Conservation (phyloP, 2,329 filamentous ascomycete genomes). For the Neofusicoccum umdonicola region DNA sequence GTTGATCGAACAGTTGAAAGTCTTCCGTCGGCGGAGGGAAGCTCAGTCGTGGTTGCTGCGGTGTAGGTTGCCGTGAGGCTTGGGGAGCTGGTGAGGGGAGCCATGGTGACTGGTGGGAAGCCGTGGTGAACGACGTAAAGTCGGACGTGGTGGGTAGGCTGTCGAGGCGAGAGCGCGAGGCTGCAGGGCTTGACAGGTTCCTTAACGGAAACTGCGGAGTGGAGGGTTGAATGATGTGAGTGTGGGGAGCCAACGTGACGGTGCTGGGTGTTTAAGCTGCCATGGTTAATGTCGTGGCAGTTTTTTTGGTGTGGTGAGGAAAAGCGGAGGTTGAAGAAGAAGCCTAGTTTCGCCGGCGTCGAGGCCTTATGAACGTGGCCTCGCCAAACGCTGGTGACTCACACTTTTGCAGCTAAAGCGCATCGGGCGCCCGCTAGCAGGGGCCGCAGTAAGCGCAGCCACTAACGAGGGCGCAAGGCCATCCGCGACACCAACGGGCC, state of each 20-base stretch:
- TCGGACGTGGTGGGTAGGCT: constrained; percentile 59
- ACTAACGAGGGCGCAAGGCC: no score
- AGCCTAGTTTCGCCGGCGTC: no score
- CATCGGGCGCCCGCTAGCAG: no score
- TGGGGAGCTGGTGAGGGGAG: constrained; percentile 63
- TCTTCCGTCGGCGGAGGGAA: constrained; percentile 60
- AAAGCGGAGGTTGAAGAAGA: background rate
- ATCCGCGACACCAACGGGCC: no score
- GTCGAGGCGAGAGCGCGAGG: constrained; percentile 55
- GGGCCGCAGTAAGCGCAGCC: no score
- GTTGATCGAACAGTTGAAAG: constrained; percentile 72
- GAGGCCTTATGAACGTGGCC: no score
- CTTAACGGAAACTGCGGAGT: constrained; percentile 35
- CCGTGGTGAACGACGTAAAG: constrained; percentile 78
- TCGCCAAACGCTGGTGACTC: no score
- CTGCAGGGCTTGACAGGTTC: constrained; percentile 58
- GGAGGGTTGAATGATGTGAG: constrained; percentile 23
- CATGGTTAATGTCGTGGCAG: background rate
- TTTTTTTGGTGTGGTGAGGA: constrained; percentile 23
- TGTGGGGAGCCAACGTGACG: constrained; percentile 22
- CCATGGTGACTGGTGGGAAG: constrained; percentile 73
- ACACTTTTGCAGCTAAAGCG: no score
- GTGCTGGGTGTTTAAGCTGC: background rate
- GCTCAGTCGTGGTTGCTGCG: constrained; percentile 37
- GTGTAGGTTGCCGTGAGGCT: constrained; percentile 52